Evolutionary conservation across 805 yeast species (phyloP).

Genomic region (Crinitomyces ghanaensis): DNA sequence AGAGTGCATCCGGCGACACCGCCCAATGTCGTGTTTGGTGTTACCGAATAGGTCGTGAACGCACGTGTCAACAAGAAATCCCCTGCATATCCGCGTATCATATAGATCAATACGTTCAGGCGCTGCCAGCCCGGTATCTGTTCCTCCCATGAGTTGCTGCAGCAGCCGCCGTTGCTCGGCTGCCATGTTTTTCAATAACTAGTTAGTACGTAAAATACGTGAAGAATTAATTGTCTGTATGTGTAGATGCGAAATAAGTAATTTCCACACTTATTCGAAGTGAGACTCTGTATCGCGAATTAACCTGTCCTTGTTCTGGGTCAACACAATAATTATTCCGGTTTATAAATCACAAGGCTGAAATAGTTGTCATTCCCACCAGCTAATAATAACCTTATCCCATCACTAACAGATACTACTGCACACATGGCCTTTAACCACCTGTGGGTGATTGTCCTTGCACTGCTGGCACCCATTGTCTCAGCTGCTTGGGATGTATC

Average conservation of each 20-base stretch:
- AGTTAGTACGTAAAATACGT: not conserved
- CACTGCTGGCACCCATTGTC: conserved; percentile 9
- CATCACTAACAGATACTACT: too few relatives aligned
- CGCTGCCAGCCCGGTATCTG: conserved; percentile 21
- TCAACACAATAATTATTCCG: too few relatives aligned
- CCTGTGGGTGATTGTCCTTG: too few relatives aligned
- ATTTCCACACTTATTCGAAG: too few relatives aligned
- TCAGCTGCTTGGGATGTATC: conserved; percentile 18
- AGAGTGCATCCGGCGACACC: conserved; percentile 63
- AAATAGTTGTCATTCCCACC: too few relatives aligned
- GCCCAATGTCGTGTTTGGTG: conserved; percentile 74
- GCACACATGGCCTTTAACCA: too few relatives aligned
- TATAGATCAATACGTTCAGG: conserved; percentile 31
- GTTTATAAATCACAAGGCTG: too few relatives aligned
- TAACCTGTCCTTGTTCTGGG: too few relatives aligned
- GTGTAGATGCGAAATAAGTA: too few relatives aligned
- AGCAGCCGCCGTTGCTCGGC: conserved; percentile 66
- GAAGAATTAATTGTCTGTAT: too few relatives aligned
- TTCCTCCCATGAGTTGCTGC: conserved; percentile 73
- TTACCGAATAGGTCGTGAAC: conserved; percentile 74
- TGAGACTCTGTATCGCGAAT: too few relatives aligned
- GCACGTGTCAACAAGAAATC: conserved; percentile 75
- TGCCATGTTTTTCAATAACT: conserved; percentile 34
- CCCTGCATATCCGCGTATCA: conserved; percentile 60
- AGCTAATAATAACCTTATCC: too few relatives aligned